phyloP scores from a whole-genome alignment of 176 grass and related monocot genomes.

The Hordeum marinum region DNA sequence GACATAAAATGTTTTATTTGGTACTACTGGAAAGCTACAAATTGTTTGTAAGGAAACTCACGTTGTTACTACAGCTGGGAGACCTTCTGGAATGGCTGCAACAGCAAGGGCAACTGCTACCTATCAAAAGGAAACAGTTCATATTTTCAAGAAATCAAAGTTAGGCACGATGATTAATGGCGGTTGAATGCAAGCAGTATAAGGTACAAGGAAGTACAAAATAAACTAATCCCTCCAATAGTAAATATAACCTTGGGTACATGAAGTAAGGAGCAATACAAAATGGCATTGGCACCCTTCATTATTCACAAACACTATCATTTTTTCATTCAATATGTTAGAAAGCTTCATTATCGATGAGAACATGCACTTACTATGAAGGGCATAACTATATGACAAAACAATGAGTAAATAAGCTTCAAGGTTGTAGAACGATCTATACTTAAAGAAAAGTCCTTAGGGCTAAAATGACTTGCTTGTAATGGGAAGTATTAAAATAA shows the following conservation, averaged over 20 bases:
- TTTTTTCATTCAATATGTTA: not conserved
- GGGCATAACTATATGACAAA: not conserved
- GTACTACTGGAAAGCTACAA: not conserved
- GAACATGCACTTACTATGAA: not conserved
- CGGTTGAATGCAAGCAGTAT: not conserved
- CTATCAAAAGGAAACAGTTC: conserved; percentile 41
- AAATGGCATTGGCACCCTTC: not conserved
- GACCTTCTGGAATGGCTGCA: conserved; percentile 97
- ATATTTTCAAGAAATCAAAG: conserved; percentile 14
- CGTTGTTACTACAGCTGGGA: conserved; percentile 98
- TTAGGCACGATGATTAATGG: not conserved
- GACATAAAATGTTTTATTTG: not conserved
- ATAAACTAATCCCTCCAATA: not conserved
- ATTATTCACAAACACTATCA: conserved; percentile 1
- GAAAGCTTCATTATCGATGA: not conserved
- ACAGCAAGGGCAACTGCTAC: conserved; percentile 96
- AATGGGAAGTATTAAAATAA: not conserved
- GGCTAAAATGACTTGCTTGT: not conserved
- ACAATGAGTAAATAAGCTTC: not conserved
- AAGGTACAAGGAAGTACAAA: not conserved
- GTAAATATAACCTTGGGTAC: not conserved
- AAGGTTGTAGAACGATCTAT: not conserved
- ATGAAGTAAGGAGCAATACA: not conserved
- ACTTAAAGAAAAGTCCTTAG: not conserved
- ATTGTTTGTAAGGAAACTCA: conserved; percentile 47